Conservation (phyloP, 2,329 filamentous ascomycete genomes). For the Cytospora chrysosperma region DNA sequence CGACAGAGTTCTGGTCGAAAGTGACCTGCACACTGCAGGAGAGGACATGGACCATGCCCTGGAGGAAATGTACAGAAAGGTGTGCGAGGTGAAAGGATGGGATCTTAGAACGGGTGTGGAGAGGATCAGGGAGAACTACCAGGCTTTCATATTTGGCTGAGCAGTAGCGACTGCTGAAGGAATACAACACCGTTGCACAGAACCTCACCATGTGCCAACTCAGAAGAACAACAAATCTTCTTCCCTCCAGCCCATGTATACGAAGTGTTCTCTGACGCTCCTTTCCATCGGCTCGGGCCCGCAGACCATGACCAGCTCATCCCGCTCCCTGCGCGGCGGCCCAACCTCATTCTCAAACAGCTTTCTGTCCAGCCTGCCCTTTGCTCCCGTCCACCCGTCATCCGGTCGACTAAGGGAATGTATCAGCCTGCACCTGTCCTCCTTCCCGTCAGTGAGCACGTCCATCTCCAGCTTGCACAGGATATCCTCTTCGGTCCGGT, state of each 20-base stretch:
- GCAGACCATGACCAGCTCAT: slow-evolving; percentile 72
- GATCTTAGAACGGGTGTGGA: slow-evolving; percentile 66
- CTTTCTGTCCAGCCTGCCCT: slow-evolving; percentile 63
- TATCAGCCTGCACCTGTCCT: slow-evolving; percentile 60
- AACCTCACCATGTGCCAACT: not conserved
- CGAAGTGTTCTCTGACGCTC: slow-evolving; percentile 53
- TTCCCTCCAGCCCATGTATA: slow-evolving; percentile 65
- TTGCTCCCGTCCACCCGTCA: slow-evolving; percentile 65
- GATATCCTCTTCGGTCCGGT: slow-evolving; percentile 77
- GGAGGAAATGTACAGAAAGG: slow-evolving; percentile 70
- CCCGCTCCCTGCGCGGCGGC: slow-evolving; percentile 38
- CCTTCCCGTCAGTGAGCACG: slow-evolving; percentile 51
- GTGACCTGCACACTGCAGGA: slow-evolving; percentile 83
- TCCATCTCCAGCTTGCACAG: slow-evolving; percentile 75
- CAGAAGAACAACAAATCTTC: slow-evolving; percentile 76
- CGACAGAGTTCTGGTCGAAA: slow-evolving; percentile 80
- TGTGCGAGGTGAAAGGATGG: slow-evolving; percentile 82
- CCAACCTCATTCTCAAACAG: slow-evolving; percentile 62
- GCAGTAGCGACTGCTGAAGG: not conserved
- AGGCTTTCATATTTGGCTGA: slow-evolving; percentile 68
- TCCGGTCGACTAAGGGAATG: slow-evolving; percentile 67
- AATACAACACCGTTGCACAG: not conserved
- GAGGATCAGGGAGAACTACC: slow-evolving; percentile 72
- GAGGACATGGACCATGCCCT: slow-evolving; percentile 74
- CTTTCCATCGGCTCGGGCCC: slow-evolving; percentile 76